A percentile compares a stretch with the other conserved stretches of the same genome.
Evolutionary conservation across 768 basidiomycete genomes (phyloP).

Genomic region (Phanerodontia chrysosporium): DNA sequence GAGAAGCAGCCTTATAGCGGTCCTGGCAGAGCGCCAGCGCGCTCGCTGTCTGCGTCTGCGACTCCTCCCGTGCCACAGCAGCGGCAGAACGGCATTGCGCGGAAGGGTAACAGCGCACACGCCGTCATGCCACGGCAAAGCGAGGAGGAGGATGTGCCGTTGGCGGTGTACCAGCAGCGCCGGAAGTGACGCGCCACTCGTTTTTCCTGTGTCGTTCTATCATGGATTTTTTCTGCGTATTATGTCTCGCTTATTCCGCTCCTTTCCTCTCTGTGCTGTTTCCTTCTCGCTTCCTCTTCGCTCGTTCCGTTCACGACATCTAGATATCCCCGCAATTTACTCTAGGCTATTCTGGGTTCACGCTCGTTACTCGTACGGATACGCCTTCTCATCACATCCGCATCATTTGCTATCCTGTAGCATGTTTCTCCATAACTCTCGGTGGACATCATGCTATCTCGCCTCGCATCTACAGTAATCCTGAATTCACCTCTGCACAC

Average conservation of each 20-base stretch:
- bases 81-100: slow-evolving; percentile 47
- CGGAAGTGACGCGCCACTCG: slow-evolving; percentile 39
- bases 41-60: slow-evolving; percentile 71
- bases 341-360: slow-evolving; percentile 15
- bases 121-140: slow-evolving; percentile 43
- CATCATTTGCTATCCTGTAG: background rate
- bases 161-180: slow-evolving; percentile 76
- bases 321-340: slow-evolving; percentile 26
- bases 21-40: slow-evolving; percentile 43
- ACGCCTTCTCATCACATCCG: slow-evolving; percentile 1
- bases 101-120: slow-evolving; percentile 66
- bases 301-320: slow-evolving; percentile 14
- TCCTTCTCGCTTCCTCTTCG: background rate
- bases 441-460: slow-evolving; percentile 6
- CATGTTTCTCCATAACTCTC: slow-evolving; percentile 1
- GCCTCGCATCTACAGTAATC: slow-evolving; percentile 3
- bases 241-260: background rate
- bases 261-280: slow-evolving; percentile 10
- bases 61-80: slow-evolving; percentile 37
- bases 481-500: background rate
- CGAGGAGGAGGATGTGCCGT: slow-evolving; percentile 78
- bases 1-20: slow-evolving; percentile 25
- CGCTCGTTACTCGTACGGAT: background rate
- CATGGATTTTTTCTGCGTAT: slow-evolving; percentile 11
- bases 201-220: background rate